Percentiles rank a stretch among this genome's conserved stretches.
Evolutionary conservation across 495 filamentous ascomycete species (phyloP).

Genomic region (Trypethelium eluteriae): DNA sequence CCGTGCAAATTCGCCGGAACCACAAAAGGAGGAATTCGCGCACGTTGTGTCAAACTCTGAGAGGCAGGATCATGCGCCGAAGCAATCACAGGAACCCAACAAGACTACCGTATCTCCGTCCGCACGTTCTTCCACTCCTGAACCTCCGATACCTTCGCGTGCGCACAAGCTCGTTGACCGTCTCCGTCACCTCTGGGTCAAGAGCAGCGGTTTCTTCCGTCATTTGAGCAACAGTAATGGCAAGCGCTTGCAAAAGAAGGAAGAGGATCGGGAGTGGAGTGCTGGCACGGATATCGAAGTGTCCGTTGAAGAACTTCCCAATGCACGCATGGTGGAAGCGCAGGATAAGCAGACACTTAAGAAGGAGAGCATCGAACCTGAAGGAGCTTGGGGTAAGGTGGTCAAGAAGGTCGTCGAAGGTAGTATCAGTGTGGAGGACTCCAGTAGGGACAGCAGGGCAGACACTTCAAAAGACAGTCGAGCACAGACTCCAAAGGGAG

Average conservation of each 20-base stretch:
- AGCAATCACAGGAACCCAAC: neutral
- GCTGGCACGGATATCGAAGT: slow-evolving; percentile 6
- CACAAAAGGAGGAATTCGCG: neutral
- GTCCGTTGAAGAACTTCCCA: slow-evolving; percentile 4
- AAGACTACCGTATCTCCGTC: neutral
- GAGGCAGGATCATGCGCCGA: neutral
- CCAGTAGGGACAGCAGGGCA: neutral
- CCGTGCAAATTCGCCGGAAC: neutral
- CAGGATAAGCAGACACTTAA: slow-evolving; percentile 5
- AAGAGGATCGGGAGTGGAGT: slow-evolving; percentile 9
- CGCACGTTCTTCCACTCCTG: neutral
- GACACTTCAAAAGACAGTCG: neutral
- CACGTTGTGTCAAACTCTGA: neutral
- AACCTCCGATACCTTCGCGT: neutral
- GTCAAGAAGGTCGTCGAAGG: slow-evolving; percentile 10
- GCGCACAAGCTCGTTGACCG: neutral
- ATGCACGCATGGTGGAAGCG: slow-evolving; percentile 7
- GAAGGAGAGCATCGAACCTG: slow-evolving; percentile 6
- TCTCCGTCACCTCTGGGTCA: neutral
- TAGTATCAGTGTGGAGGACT: slow-evolving; percentile 5
- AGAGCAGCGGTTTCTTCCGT: slow-evolving; percentile 9
- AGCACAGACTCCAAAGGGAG: slow-evolving; percentile 5
- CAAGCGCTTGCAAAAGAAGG: slow-evolving; percentile 2
- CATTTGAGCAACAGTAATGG: neutral
- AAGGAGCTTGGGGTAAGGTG: slow-evolving; percentile 10